A percentile compares a stretch with the other conserved stretches of the same genome.
These are phyloP conservation scores for Scutellaria baicalensis DNA, from an alignment of 257 asterid species.

Conservation along the genomic window DNA sequence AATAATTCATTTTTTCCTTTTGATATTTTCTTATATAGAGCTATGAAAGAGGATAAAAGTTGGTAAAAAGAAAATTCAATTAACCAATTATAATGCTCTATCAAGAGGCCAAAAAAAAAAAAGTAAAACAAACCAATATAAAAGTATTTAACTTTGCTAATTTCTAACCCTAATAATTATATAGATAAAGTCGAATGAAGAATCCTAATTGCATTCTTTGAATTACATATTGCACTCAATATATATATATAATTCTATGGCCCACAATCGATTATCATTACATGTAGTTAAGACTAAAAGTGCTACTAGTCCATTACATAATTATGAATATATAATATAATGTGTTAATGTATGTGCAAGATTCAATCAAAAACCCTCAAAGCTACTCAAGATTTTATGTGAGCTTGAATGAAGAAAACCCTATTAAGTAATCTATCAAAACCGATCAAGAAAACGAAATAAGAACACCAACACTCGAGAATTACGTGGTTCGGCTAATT, in stretches of 20 bases:
- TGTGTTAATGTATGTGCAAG: no score
- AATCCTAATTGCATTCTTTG: slow-evolving; percentile 2
- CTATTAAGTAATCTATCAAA: no score
- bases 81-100: background rate
- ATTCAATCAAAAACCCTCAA: no score
- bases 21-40: background rate
- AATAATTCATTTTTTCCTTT: background rate
- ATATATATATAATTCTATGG: background rate
- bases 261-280: background rate
- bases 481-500: no score
- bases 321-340: background rate
- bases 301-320: slow-evolving; percentile 1
- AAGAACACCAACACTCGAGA: no score
- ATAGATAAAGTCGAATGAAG: background rate
- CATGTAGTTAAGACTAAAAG: background rate
- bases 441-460: no score
- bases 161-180: background rate
- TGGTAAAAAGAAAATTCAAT: background rate
- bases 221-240: background rate
- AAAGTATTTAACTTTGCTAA: background rate
- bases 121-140: background rate
- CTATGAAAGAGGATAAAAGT: background rate
- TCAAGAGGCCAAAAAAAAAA: background rate
- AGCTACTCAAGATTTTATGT: no score
- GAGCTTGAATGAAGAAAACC: no score